phyloP scores from a whole-genome alignment of 2,329 filamentous ascomycete genomes.

The Exophiala lecanii-corni region DNA sequence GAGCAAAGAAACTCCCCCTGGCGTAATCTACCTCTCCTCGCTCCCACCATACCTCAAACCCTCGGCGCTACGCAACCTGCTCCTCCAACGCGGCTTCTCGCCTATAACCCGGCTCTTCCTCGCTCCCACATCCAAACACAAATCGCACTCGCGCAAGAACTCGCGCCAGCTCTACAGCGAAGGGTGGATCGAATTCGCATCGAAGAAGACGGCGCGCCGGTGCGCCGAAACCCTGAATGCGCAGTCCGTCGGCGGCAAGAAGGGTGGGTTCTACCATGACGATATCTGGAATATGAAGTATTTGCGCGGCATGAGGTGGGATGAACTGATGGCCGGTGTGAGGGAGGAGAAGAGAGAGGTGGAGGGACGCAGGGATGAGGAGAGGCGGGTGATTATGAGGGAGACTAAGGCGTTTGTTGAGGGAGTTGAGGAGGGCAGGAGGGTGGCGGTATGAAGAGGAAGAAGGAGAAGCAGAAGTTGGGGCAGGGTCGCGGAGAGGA shows the following conservation, averaged over 20 bases:
- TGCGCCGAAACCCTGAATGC: conserved; percentile 45
- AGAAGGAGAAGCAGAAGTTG: conserved; percentile 36
- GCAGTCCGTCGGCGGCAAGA: conserved; percentile 39
- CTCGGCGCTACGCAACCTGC: conserved; percentile 40
- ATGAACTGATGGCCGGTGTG: conserved; percentile 42
- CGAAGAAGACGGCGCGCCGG: conserved; percentile 42
- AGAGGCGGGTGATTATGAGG: conserved; percentile 38
- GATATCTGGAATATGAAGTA: conserved; percentile 47
- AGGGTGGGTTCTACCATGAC: conserved; percentile 44
- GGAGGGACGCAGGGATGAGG: conserved; percentile 39
- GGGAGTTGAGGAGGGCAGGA: conserved; percentile 34
- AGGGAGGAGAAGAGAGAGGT: conserved; percentile 39
- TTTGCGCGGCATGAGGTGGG: conserved; percentile 40
- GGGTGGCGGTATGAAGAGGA: conserved; percentile 39
- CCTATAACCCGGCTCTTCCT: conserved; percentile 44
- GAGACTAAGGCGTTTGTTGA: conserved; percentile 42
- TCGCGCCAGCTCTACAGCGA: conserved; percentile 41
- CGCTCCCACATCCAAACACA: conserved; percentile 33
- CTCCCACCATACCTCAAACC: conserved; percentile 46
- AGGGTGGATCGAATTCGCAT: conserved; percentile 46
- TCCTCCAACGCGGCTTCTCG: conserved; percentile 38
- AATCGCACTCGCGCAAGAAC: conserved; percentile 32
- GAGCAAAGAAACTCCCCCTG: conserved; percentile 22
- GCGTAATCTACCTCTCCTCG: conserved; percentile 43
- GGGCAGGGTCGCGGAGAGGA: neutral